A percentile compares a stretch with the other conserved stretches of the same genome.
These are phyloP conservation scores for Populus nigra DNA, from an alignment of 345 rosid genomes.

Conservation along the genomic window DNA sequence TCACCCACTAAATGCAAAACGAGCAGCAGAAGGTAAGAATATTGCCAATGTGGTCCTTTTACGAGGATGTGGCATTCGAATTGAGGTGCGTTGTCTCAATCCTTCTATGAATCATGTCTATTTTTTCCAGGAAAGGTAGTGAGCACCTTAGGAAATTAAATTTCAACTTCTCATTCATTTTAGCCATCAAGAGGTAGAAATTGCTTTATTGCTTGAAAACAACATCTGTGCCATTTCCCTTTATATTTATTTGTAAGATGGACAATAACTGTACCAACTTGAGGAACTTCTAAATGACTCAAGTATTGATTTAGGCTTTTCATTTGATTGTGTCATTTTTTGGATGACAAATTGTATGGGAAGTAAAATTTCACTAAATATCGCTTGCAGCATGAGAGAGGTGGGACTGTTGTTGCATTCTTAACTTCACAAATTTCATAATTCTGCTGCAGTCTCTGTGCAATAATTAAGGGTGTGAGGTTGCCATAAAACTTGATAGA, in stretches of 20 bases:
- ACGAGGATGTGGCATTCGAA: conserved; percentile 94
- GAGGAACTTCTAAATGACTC: background rate
- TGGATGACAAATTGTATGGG: background rate
- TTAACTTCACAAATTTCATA: background rate
- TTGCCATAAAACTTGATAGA: background rate
- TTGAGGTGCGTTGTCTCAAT: conserved; percentile 54
- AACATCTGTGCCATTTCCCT: background rate
- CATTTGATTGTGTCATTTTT: background rate
- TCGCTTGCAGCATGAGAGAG: background rate
- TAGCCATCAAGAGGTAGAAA: background rate
- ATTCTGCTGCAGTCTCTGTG: background rate
- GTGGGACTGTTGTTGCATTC: background rate
- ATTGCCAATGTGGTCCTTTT: conserved; percentile 83
- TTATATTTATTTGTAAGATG: background rate
- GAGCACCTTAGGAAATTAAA: background rate
- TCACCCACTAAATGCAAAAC: conserved; percentile 71
- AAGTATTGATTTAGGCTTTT: background rate
- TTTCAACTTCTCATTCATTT: background rate
- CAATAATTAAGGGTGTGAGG: background rate
- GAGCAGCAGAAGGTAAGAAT: conserved; percentile 73
- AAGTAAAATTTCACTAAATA: background rate
- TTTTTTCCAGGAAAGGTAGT: background rate
- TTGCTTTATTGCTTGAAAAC: background rate
- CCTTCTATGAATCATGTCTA: background rate
- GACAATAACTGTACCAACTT: background rate